Evolutionary conservation across 2,329 filamentous ascomycete species (phyloP).

Genomic region (Diaporthe ilicicola): DNA sequence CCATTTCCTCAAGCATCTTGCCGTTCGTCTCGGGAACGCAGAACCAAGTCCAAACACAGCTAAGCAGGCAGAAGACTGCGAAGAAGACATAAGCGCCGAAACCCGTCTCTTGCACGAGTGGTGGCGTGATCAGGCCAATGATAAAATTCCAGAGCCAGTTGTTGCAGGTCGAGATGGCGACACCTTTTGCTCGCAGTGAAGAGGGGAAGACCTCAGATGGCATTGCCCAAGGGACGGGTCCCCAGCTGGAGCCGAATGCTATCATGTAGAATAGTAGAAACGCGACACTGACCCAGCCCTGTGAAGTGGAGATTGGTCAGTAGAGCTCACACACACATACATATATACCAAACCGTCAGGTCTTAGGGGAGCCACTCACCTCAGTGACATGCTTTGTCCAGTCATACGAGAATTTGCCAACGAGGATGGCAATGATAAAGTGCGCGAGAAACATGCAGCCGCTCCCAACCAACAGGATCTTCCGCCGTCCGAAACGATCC

Average conservation of each 20-base stretch:
- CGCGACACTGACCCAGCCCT: conserved; percentile 25
- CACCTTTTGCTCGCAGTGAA: conserved; percentile 69
- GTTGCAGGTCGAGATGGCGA: conserved; percentile 64
- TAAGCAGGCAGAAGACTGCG: conserved; percentile 22
- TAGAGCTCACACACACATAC: too few species aligned
- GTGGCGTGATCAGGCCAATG: conserved; percentile 43
- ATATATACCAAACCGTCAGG: background rate
- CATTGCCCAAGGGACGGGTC: conserved; percentile 36
- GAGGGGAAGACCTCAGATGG: conserved; percentile 69
- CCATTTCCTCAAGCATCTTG: conserved; percentile 27
- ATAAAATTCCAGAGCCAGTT: conserved; percentile 73
- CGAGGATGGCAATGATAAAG: conserved; percentile 61
- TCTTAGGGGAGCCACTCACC: background rate
- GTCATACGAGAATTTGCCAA: conserved; percentile 58
- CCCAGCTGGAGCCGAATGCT: conserved; percentile 17
- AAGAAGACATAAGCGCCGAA: conserved; percentile 27
- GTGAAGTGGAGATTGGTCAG: conserved; percentile 36
- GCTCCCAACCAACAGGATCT: conserved; percentile 54
- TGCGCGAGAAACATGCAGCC: conserved; percentile 55
- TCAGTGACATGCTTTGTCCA: conserved; percentile 59
- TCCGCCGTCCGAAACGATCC: conserved; percentile 55
- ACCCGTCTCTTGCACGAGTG: conserved; percentile 13
- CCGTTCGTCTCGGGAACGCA: conserved; percentile 29
- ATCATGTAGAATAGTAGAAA: conserved; percentile 17
- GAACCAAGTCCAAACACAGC: conserved; percentile 17